Evolutionary conservation across 1,284 basidiomycete species (phyloP), one percentile per base, ranked within the genome.

Genomic region (Schizophyllum amplum): DNA sequence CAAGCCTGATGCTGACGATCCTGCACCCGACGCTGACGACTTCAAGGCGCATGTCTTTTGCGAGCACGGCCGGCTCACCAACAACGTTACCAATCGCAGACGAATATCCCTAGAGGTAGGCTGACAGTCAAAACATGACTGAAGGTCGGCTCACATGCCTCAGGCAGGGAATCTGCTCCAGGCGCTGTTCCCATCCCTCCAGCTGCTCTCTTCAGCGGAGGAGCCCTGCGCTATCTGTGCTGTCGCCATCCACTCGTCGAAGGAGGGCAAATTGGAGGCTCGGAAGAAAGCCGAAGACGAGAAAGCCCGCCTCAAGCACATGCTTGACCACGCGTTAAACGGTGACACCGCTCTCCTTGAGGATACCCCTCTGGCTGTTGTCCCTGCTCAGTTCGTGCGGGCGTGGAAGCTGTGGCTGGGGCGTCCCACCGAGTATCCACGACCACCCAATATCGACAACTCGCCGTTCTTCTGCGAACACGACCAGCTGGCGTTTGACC

Each of bases 211-310:
- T 11, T 77, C 75, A 24, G 71, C 78, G 55, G 66, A 70, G 51
- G 81, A 83, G 59, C 67, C 71, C 9, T 92, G 89, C 62, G 65
- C 76, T 3, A 63, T 82, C 7, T 92, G 90, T 63, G 78, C 83
- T 57, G 75, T 75, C 1, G 68, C 71, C 21, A 68, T 81, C n/a
- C 75, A 82, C 55, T 75, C 73, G 13, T 83, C 79, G 6, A 81
- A 77, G 62, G 80, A 81, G 64, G 80, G 79, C 60, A 83, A 79
- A 63, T 74, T 76, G 46, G 81, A 81, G 63, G 61, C 77, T 53
- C 81, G 82, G 52, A 82, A 75, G 66, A 77, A 75, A 56, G 84
- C 83, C 11, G 85, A 87, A 64, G 81, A 84, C 24, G 89, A 92
- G 70, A 91, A 88, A 86, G 79, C 78, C 26, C 78, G 72, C 63